Conservation (phyloP, 2,329 filamentous ascomycete genomes). For the Teratosphaeria nubilosa region DNA sequence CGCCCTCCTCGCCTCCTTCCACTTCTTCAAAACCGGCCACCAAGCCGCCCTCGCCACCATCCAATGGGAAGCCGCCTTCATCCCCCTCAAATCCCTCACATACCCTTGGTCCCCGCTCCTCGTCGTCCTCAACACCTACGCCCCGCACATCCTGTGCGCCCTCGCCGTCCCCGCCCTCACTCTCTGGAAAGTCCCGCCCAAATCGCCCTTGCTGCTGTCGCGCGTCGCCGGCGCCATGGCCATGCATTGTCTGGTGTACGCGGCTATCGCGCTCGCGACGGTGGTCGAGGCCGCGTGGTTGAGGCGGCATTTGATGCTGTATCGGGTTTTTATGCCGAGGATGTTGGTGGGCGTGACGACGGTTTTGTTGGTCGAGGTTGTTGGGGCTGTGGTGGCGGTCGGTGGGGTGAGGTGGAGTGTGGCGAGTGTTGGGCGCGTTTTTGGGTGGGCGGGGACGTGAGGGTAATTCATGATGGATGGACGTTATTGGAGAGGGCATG, state of each 20-base stretch:
- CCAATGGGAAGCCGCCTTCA: conserved; percentile 94
- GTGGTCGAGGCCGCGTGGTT: conserved; percentile 85
- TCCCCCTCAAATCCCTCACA: conserved; percentile 68
- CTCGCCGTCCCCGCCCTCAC: conserved; percentile 69
- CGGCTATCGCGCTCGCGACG: conserved; percentile 71
- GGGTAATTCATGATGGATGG: too few species aligned
- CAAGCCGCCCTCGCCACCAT: conserved; percentile 79
- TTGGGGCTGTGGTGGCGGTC: conserved; percentile 61
- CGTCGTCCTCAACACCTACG: conserved; percentile 77
- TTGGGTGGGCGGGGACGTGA: conserved; percentile 54
- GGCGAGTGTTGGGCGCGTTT: conserved; percentile 72
- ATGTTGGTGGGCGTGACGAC: conserved; percentile 74
- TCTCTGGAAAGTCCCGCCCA: conserved; percentile 81
- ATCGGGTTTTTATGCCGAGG: conserved; percentile 80
- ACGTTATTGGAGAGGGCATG: too few species aligned
- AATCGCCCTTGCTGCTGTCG: conserved; percentile 53
- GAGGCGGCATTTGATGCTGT: conserved; percentile 89
- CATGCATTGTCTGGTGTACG: conserved; percentile 72
- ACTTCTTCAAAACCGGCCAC: conserved; percentile 97
- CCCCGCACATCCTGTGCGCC: conserved; percentile 74
- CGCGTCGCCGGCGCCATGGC: conserved; percentile 60
- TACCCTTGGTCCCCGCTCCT: conserved; percentile 86
- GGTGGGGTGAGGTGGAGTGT: conserved; percentile 66
- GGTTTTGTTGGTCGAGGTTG: conserved; percentile 66
- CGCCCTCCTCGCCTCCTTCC: conserved; percentile 79